Evolutionary conservation across 257 asterid genomes (phyloP).

Genomic region (Thymus mandschuricus): DNA sequence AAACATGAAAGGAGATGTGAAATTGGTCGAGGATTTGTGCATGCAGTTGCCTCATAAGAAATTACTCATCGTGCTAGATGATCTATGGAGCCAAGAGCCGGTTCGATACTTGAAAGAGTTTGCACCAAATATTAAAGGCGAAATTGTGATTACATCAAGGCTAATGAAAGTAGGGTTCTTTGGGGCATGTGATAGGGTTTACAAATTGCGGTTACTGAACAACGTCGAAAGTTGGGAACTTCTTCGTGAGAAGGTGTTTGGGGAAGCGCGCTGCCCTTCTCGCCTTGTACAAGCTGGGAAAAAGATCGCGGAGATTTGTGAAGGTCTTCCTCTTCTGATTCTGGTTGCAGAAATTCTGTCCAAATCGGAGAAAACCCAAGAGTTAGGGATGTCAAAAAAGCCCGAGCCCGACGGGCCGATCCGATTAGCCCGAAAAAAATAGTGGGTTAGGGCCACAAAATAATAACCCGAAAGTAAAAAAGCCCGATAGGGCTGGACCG

Average conservation of each 20-base stretch:
- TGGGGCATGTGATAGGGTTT: background rate
- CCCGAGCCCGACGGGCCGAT: too few relatives aligned
- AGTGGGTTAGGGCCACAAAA: too few relatives aligned
- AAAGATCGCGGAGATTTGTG: slow-evolving; percentile 22
- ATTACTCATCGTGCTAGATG: slow-evolving; percentile 1
- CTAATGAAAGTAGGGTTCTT: background rate
- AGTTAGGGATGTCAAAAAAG: too few relatives aligned
- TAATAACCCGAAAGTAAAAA: too few relatives aligned
- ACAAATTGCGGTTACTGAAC: background rate
- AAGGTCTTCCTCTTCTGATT: slow-evolving; percentile 24
- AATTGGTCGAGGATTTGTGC: background rate
- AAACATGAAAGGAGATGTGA: background rate
- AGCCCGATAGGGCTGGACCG: too few relatives aligned
- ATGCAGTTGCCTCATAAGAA: background rate
- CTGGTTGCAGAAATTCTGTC: background rate
- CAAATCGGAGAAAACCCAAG: background rate
- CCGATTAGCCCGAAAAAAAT: too few relatives aligned
- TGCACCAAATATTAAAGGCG: background rate
- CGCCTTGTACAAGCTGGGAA: background rate
- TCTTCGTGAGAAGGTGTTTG: background rate
- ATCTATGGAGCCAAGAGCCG: background rate
- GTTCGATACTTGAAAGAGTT: background rate
- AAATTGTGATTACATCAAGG: slow-evolving; percentile 7
- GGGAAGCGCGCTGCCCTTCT: background rate
- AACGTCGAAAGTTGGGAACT: slow-evolving; percentile 19